Percentiles rank a stretch among this genome's conserved stretches.
Evolutionary conservation across 2,329 filamentous ascomycete genomes (phyloP).

Genomic region (Ophiocordyceps camponoti-floridani): DNA sequence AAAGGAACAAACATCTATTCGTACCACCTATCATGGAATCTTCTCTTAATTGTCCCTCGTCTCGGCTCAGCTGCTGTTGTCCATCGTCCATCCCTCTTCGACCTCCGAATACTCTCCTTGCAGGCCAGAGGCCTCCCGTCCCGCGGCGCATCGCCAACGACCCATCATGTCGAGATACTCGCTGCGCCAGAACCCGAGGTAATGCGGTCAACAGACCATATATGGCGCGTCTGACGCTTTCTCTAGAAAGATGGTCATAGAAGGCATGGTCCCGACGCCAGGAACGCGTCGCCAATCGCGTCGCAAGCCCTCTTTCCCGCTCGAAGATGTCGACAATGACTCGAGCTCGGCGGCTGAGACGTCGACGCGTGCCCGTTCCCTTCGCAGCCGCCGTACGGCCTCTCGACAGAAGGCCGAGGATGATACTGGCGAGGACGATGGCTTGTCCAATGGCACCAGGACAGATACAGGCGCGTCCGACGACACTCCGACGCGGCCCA

Average conservation of each 20-base stretch:
- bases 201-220: background rate
- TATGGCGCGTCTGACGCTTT: background rate
- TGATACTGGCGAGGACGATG: slow-evolving; percentile 27
- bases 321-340: slow-evolving; percentile 29
- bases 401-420: slow-evolving; percentile 15
- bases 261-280: slow-evolving; percentile 43
- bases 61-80: too few species aligned
- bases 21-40: too few species aligned
- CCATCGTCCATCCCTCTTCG: background rate
- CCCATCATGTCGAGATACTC: slow-evolving; percentile 11
- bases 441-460: background rate
- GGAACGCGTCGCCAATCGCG: slow-evolving; percentile 22
- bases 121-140: too few species aligned
- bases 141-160: too few species aligned
- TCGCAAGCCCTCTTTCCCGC: slow-evolving; percentile 29
- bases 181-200: slow-evolving; percentile 14
- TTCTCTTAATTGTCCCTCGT: background rate
- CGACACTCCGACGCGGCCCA: background rate
- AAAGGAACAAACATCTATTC: too few species aligned
- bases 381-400: slow-evolving; percentile 24
- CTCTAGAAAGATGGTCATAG: slow-evolving; percentile 40
- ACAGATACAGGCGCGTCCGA: background rate
- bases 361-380: slow-evolving; percentile 13
- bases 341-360: slow-evolving; percentile 28
- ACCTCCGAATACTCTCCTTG: background rate